Base-by-base conservation (phyloP, 352 stramenopile genomes). In the Blastocystis sp. region DNA sequence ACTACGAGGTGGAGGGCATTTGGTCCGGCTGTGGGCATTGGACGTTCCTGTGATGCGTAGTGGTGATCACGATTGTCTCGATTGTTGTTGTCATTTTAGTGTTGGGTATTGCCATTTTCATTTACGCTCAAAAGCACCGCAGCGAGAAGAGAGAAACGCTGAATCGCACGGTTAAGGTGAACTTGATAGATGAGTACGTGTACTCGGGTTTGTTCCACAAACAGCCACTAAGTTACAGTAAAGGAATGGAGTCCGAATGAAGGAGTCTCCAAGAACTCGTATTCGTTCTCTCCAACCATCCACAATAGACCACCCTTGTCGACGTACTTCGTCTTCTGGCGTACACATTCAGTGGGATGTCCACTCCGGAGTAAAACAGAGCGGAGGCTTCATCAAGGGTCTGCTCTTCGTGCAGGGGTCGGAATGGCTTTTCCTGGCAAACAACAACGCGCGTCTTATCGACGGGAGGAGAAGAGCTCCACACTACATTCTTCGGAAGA, bases 81-180 rank as follows among this genome's bases (percentile, higher is more conserved):
- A 48, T 19, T 84, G 3, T 69, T n/a, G 40, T 21, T 28, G 34
- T 84, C 66, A 10, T 66, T 57, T 10, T 84, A 48, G n/a, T 84
- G 38, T 57, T 84, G 34, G 65, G 68, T 40, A 68, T 84, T 70
- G n/a, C 21, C 2, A 70, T 84, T 69, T 84, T 84, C 42, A 84
- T 84, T 69, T 84, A 84, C 69, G 74, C 74, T 11, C 74, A 84
- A 59, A 84, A 84, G 48, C 61, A 84, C 57, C 74, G 74, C 40
- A 59, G 34, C 52, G 74, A 84, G 57, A 84, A 84, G 42, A 52
- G 74, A 14, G 60, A 62, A 34, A 43, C 10, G 3, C 34, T 84
- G 6, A 57, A 14, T 57, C 48, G 48, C 48, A 57, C 48, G 6
- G 48, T 57, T 14, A 57, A 57, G 48, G 14, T 14, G 6, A 57